Evolutionary conservation across 2,329 filamentous ascomycete genomes (phyloP), one percentile per base, ranked within the genome.

Genomic region (Clathrospora elynae): DNA sequence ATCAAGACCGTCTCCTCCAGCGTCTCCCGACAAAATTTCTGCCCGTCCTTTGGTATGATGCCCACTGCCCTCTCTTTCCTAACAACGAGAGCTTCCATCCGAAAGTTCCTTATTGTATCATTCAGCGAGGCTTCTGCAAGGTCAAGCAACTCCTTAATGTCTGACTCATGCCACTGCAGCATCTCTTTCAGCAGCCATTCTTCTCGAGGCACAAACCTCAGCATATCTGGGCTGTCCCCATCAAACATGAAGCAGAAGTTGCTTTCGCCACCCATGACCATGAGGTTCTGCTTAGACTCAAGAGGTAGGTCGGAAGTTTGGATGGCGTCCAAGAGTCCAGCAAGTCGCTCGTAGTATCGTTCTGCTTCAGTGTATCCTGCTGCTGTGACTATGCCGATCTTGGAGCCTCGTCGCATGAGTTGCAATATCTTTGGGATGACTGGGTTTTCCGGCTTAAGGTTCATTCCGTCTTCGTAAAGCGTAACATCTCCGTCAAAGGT

Each of bases 401-500:
- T 87, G 53, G 92, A 88, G 47, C 87, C 85, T 55, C 85, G 84
- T 32, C 78, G 78, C 57, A 99, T 81, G 11, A 99, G 83, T 49
- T 85, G 84, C 41, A 84, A 61, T 32, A 85, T 80, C 7, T 81
- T 78, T 3, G 74, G 74, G 38, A 97, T 90, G 11, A 95, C 83
- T 0, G 90, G 87, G 66, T 88, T 95, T 11, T 82, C 78, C 0
- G 84, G 77, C 40, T 85, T 83, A 6, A 99, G 77, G 52, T 83
- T 88, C 59, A 90, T 80, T 9, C 93, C 93, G 63, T 99, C 76
- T 32, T 78, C 75, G 68, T 99, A 99, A 14, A 99, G 79, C 1
- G 93, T 99, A 35, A 99, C 90, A 71, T 99, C 93, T 71, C 93
- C 93, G 70, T 99, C 93, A 67, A 99, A 99, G 0, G 93, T 99